Base-by-base conservation (phyloP, 140 eudicot species). In the Artemisia princeps region DNA sequence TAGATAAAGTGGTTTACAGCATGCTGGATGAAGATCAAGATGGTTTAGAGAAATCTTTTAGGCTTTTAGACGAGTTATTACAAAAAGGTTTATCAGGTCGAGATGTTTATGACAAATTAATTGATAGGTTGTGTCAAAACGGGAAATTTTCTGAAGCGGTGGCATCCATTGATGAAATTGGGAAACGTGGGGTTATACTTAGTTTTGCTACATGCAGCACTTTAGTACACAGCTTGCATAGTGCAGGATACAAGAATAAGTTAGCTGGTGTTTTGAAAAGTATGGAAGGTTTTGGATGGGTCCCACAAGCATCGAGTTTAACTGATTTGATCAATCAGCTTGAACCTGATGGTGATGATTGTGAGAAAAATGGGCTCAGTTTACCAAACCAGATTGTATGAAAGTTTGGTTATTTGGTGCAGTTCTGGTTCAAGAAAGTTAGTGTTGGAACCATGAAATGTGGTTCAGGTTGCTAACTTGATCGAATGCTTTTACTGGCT, bases 231-330 rank as follows among this genome's bases (percentile, higher is more conserved):
- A 83, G 70, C 13, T 77, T 89, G 72, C 74, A 62, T 48, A 72
- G 74, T 61, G 78, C 86, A 17, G 86, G 88, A 60, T 71, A 82
- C 42, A 62, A 78, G 71, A 83, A 82, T 17, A 73, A 79, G 65
- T 69, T 88, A 15, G 74, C 73, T 50, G 76, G 62, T 59, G 76
- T 86, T 68, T 55, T 82, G 63, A 76, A 82, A 67, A 81, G 72
- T 67, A 82, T 86, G 95, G 81, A 74, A 70, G 82, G 77, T 55
- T 84, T 78, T 67, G 81, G 85, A 15, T 89, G 97, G 97, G 78
- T 89, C 60, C 84, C 94, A 0, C 37, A 63, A 40, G 68, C 81
- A 12, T 75, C 80, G 20, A 80, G 55, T 16, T 71, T 76, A 73
- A 77, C 70, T 12, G 85, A 89, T 57, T 77, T 84, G 12, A 74